Evolutionary conservation across 805 yeast species (phyloP).

Genomic region (Ogataea zsoltii): DNA sequence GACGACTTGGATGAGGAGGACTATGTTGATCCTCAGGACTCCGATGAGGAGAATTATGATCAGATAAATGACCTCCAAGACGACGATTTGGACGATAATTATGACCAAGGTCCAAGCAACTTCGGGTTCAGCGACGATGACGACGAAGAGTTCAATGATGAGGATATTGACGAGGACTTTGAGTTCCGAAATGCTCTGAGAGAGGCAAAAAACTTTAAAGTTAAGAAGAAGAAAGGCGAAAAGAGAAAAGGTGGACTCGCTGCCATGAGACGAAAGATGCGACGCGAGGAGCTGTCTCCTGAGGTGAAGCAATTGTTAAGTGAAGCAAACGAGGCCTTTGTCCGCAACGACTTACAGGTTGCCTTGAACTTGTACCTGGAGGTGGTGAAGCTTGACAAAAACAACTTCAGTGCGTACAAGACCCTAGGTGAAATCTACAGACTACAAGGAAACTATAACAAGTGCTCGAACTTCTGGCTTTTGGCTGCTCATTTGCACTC

Average conservation of each 20-base stretch:
- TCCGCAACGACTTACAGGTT: constrained; percentile 54
- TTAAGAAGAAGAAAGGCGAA: constrained; percentile 41
- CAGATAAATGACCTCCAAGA: constrained; percentile 32
- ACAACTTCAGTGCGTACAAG: constrained; percentile 80
- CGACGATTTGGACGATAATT: constrained; percentile 19
- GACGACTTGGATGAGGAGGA: constrained; percentile 22
- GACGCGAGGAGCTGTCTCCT: constrained; percentile 58
- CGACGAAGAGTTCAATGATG: constrained; percentile 29
- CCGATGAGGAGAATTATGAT: constrained; percentile 12
- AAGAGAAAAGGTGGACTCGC: constrained; percentile 37
- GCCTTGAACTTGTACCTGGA: constrained; percentile 64
- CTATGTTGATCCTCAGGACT: constrained; percentile 16
- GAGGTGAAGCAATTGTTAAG: constrained; percentile 69
- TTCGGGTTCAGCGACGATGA: constrained; percentile 33
- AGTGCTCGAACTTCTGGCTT: constrained; percentile 80
- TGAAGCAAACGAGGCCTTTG: constrained; percentile 80
- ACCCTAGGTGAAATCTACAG: constrained; percentile 84
- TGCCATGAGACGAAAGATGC: constrained; percentile 39
- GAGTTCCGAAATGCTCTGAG: constrained; percentile 63
- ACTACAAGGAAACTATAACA: constrained; percentile 62
- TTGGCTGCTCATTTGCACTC: constrained; percentile 77
- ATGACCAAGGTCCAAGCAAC: constrained; percentile 19
- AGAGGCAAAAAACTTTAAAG: constrained; percentile 64
- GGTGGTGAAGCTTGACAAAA: constrained; percentile 76
- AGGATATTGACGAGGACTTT: constrained; percentile 43